Percentiles rank a stretch among this genome's conserved stretches.
These are phyloP conservation scores for Penicillium verrucosum DNA, from an alignment of 2,329 filamentous ascomycete genomes.

Conservation along the genomic window DNA sequence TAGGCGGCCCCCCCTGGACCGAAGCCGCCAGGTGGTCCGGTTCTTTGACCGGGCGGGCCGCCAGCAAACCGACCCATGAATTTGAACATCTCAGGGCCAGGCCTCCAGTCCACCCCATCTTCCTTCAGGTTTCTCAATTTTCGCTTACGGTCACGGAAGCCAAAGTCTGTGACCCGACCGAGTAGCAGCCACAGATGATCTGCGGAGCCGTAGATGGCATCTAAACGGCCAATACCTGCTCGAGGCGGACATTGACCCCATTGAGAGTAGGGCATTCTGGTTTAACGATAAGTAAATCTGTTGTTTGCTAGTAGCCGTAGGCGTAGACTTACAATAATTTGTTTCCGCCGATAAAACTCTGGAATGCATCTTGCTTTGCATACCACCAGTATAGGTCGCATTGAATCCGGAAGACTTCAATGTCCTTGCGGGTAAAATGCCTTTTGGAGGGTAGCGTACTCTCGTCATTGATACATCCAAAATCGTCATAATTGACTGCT, in stretches of 20 bases:
- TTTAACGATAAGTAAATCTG: constrained; percentile 23
- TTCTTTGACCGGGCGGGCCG: constrained; percentile 7
- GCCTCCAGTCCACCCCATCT: constrained; percentile 57
- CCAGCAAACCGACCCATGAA: constrained; percentile 35
- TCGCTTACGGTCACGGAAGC: constrained; percentile 69
- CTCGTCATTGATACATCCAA: constrained; percentile 48
- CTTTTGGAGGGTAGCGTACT: constrained; percentile 24
- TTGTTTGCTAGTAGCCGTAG: neutral
- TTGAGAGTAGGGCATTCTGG: constrained; percentile 70
- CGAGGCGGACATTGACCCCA: constrained; percentile 89
- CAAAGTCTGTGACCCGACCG: constrained; percentile 74
- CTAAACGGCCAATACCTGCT: constrained; percentile 70
- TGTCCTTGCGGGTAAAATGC: constrained; percentile 55
- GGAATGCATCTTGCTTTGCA: constrained; percentile 87
- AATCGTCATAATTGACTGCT: constrained; percentile 57
- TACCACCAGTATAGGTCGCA: constrained; percentile 96
- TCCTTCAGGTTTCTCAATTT: constrained; percentile 68
- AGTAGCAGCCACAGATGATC: constrained; percentile 84
- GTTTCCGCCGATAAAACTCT: constrained; percentile 84
- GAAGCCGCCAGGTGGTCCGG: constrained; percentile 10
- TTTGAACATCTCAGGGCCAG: constrained; percentile 49
- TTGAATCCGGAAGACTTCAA: constrained; percentile 75
- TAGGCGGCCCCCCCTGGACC: constrained; percentile 11
- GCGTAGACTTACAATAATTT: constrained; percentile 68
- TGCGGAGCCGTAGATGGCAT: constrained; percentile 81